These are phyloP conservation scores for Caloboletus firmus DNA, from an alignment of 1,284 basidiomycete species.

Conservation along the genomic window DNA sequence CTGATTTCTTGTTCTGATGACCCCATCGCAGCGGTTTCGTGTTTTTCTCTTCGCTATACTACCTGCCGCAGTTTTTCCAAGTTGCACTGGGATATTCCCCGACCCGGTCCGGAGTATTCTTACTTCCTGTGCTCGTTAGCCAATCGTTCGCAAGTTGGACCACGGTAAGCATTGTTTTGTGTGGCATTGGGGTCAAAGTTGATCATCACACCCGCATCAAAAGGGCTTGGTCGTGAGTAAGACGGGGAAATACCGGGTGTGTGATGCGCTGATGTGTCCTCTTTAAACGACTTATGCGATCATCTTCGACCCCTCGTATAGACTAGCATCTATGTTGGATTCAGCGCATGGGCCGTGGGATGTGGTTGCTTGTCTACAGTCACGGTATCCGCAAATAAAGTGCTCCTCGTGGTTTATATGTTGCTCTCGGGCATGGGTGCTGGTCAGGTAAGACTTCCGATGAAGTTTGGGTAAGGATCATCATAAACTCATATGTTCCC, in stretches of 20 bases:
- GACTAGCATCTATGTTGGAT: constrained; percentile 65
- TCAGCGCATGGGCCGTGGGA: constrained; percentile 67
- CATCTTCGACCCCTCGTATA: constrained; percentile 21
- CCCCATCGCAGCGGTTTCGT: constrained; percentile 47
- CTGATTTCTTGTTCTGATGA: neutral
- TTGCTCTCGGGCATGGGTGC: constrained; percentile 67
- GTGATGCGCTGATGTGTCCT: neutral
- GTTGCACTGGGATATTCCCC: constrained; percentile 56
- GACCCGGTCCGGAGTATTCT: constrained; percentile 31
- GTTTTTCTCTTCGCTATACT: constrained; percentile 61
- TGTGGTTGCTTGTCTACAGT: constrained; percentile 69
- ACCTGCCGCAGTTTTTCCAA: constrained; percentile 77
- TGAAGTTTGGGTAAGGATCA: neutral
- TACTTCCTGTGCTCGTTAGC: constrained; percentile 44
- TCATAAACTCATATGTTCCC: constrained; percentile 5
- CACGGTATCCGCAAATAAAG: constrained; percentile 47
- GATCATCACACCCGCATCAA: constrained; percentile 2
- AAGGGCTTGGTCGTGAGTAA: constrained; percentile 63
- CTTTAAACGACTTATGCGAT: neutral
- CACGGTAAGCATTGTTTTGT: constrained; percentile 41
- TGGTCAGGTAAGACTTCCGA: constrained; percentile 47
- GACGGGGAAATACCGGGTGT: constrained; percentile 66
- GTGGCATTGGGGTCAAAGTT: neutral
- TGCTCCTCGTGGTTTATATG: constrained; percentile 65
- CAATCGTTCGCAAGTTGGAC: constrained; percentile 59